Evolutionary conservation across 169 alveolate species (phyloP).

Genomic region (Cyclospora cayetanensis): DNA sequence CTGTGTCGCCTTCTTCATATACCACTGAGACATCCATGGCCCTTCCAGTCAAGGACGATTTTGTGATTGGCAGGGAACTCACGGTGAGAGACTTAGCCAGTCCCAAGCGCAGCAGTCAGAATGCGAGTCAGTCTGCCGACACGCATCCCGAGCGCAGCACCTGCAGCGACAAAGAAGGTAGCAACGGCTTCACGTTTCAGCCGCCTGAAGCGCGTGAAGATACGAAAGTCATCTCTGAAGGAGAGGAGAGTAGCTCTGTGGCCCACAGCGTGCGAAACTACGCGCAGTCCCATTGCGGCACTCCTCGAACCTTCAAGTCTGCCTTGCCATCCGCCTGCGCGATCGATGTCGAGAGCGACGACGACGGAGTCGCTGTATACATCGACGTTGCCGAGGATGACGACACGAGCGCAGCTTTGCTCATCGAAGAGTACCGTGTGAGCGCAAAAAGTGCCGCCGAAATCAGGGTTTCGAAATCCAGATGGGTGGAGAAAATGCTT

Average conservation of each 20-base stretch:
- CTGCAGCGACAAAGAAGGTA: not conserved
- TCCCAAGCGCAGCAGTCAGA: not conserved
- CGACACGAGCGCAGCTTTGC: not conserved
- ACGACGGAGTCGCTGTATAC: slow-evolving; percentile 56
- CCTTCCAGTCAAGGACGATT: not conserved
- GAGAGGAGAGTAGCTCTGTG: no score
- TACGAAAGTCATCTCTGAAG: no score
- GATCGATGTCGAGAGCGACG: slow-evolving; percentile 24
- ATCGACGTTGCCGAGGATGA: slow-evolving; percentile 43
- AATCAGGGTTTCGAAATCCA: slow-evolving; percentile 29
- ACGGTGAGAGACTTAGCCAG: not conserved
- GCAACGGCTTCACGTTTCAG: not conserved
- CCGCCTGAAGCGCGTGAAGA: no score
- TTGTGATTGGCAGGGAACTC: not conserved
- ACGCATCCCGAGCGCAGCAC: not conserved
- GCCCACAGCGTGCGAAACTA: no score
- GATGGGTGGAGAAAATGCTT: slow-evolving; percentile 41
- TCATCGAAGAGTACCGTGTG: slow-evolving; percentile 25
- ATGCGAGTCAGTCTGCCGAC: not conserved
- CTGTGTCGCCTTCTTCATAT: slow-evolving; percentile 8
- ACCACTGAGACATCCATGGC: slow-evolving; percentile 32
- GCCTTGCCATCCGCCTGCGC: not conserved
- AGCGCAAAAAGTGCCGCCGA: slow-evolving; percentile 9
- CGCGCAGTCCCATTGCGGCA: no score
- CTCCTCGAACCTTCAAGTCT: no score